These are phyloP conservation scores for Brettanomyces anomalus DNA, from an alignment of 805 yeast species.

Conservation along the genomic window DNA sequence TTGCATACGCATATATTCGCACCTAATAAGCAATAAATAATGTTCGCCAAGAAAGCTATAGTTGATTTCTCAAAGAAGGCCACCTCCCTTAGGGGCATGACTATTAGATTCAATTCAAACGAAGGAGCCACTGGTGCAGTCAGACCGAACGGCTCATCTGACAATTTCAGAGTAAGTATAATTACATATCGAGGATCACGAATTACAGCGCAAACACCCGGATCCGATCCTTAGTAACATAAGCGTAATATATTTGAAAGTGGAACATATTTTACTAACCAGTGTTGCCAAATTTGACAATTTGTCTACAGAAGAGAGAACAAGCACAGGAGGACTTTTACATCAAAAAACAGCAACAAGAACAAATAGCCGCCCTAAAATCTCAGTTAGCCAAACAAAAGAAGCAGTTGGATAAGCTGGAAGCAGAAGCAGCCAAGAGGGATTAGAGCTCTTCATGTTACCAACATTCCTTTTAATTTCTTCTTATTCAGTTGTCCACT, in stretches of 20 bases:
- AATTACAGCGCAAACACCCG: too few species aligned
- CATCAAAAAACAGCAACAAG: conserved; percentile 84
- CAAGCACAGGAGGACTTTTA: conserved; percentile 83
- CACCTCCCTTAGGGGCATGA: conserved; percentile 15
- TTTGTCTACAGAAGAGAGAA: conserved; percentile 60
- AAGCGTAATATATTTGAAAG: background rate
- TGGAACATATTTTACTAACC: background rate
- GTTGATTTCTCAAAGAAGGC: conserved; percentile 22
- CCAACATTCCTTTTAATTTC: too few species aligned
- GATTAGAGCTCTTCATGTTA: too few species aligned
- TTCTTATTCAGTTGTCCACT: too few species aligned
- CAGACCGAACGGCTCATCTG: conserved; percentile 44
- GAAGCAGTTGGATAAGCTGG: conserved; percentile 42
- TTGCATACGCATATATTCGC: too few species aligned
- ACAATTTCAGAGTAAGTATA: conserved; percentile 49
- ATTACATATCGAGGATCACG: background rate
- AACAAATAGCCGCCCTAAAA: conserved; percentile 67
- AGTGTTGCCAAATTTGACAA: background rate
- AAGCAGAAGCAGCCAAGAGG: conserved; percentile 10
- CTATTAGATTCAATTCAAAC: conserved; percentile 30
- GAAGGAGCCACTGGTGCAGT: conserved; percentile 59
- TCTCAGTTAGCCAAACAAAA: conserved; percentile 72
- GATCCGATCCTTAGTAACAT: background rate
- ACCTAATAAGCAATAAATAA: conserved; percentile 4
- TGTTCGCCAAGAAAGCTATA: conserved; percentile 33